Base-by-base conservation (phyloP, 164 flowering plant genomes). In the Amborella trichopoda region DNA sequence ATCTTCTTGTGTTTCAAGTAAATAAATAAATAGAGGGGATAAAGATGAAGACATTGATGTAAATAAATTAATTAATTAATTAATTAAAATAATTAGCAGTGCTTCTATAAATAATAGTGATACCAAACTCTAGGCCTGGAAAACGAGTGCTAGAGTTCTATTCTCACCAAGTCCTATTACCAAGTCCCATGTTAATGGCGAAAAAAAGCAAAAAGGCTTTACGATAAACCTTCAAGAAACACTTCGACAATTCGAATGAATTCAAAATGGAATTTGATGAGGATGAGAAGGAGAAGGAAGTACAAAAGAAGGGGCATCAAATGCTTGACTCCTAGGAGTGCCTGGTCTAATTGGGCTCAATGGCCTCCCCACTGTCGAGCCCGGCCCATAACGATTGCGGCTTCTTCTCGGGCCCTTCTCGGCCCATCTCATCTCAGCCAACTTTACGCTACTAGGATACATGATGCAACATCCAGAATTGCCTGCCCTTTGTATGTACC, bases 401-500 rank as follows among this genome's bases (percentile, higher is more conserved):
- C 58, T 62, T 37, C 56, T 53, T 50, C 78, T 67, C 0, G 78
- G 78, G 33, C 88, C 83, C 65, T 69, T 77, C 70, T 80, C 83
- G 1, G 78, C 83, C 81, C 83, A 77, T 40, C 45, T 63, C 3
- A 75, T 60, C 68, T 80, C 88, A 46, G 72, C 76, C 28, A 60
- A 68, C 68, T 65, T 77, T 50, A 68, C 74, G 12, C 2, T 28
- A 22, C 62, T 62, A 5, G 74, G 58, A 28, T 73, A 77, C 55
- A 74, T 46, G 36, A 44, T 50, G 50, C 76, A 72, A 14, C 74
- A 80, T 3, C 81, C 71, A 3, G 54, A 26, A 13, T 48, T 10
- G 8, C 88, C 88, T 11, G 83, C 88, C 53, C 63, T 73, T 19
- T 56, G 20, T 50, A 77, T 80, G 68, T 80, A 80, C 77, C 88